Conservation (phyloP, 2,329 filamentous ascomycete genomes). For the Hawksworthiomyces lignivorus region DNA sequence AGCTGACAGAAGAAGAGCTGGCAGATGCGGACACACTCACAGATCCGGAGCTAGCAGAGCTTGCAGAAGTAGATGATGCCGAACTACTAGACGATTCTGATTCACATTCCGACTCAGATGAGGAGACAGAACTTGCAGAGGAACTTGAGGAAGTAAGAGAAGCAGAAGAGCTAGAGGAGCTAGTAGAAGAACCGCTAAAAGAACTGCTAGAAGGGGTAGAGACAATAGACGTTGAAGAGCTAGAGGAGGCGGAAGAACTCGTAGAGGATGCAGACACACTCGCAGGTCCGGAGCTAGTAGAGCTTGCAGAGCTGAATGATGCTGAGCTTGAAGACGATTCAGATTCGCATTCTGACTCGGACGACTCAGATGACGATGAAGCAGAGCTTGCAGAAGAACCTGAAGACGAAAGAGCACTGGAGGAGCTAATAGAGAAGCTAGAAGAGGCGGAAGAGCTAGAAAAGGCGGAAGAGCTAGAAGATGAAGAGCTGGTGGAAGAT, state of each 20-base stretch:
- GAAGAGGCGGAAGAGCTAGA: not conserved
- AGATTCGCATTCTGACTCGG: no score
- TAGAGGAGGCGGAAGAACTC: not conserved
- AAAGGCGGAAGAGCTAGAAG: not conserved
- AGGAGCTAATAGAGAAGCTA: not conserved
- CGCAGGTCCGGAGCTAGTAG: not conserved
- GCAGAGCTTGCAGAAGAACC: no score
- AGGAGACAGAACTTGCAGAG: no score
- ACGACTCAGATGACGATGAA: not conserved
- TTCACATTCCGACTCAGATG: not conserved
- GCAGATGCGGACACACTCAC: not conserved
- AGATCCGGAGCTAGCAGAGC: not conserved
- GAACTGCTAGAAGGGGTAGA: no score
- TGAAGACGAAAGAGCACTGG: no score
- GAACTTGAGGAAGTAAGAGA: no score
- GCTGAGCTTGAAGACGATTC: no score
- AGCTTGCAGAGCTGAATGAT: constrained; percentile 4
- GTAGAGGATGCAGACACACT: not conserved
- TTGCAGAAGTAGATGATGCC: not conserved
- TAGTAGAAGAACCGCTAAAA: no score
- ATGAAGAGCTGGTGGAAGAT: no score
- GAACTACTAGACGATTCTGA: not conserved
- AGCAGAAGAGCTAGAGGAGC: no score
- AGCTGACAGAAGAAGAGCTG: constrained; percentile 1
- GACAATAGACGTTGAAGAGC: no score